Evolutionary conservation across 23 red algal species (phyloP).

Genomic region (Gracilariopsis chorda): DNA sequence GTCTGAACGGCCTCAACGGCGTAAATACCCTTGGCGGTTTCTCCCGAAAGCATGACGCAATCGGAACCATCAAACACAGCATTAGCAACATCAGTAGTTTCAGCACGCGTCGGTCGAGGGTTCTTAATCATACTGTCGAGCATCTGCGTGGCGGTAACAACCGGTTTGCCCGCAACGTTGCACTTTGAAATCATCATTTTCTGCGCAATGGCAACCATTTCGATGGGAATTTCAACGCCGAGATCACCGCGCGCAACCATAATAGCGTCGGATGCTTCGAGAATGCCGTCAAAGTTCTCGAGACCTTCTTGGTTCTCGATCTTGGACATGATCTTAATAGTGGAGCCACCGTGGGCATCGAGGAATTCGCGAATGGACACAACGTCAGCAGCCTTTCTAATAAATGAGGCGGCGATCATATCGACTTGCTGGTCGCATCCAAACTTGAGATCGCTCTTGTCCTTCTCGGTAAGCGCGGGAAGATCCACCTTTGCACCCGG

Average conservation of each 20-base stretch:
- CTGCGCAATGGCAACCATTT: slow-evolving; percentile 91
- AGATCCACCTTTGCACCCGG: slow-evolving; percentile 83
- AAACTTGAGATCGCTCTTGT: slow-evolving; percentile 89
- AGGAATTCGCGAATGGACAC: slow-evolving; percentile 74
- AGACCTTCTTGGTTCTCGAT: slow-evolving; percentile 98
- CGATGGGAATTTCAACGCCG: slow-evolving; percentile 90
- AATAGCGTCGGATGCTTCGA: slow-evolving; percentile 87
- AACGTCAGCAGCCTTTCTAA: slow-evolving; percentile 83
- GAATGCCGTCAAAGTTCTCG: slow-evolving; percentile 78
- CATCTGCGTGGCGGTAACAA: slow-evolving; percentile 98
- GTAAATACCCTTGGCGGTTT: slow-evolving; percentile 97
- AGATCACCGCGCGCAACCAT: slow-evolving; percentile 99
- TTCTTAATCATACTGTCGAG: slow-evolving; percentile 98
- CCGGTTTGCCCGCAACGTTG: slow-evolving; percentile 84
- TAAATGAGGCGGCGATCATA: slow-evolving; percentile 89
- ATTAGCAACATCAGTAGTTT: slow-evolving; percentile 96
- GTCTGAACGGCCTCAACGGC: slow-evolving; percentile 73
- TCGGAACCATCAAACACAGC: slow-evolving; percentile 95
- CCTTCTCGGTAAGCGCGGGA: slow-evolving; percentile 91
- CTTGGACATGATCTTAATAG: slow-evolving; percentile 97
- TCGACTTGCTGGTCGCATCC: slow-evolving; percentile 92
- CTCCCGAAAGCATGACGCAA: slow-evolving; percentile 96
- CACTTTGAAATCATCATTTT: slow-evolving; percentile 96
- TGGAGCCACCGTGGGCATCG: slow-evolving; percentile 50
- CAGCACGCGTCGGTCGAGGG: slow-evolving; percentile 89